phyloP scores from a whole-genome alignment of 345 rosid species.

The Odontarrhena argentea region DNA sequence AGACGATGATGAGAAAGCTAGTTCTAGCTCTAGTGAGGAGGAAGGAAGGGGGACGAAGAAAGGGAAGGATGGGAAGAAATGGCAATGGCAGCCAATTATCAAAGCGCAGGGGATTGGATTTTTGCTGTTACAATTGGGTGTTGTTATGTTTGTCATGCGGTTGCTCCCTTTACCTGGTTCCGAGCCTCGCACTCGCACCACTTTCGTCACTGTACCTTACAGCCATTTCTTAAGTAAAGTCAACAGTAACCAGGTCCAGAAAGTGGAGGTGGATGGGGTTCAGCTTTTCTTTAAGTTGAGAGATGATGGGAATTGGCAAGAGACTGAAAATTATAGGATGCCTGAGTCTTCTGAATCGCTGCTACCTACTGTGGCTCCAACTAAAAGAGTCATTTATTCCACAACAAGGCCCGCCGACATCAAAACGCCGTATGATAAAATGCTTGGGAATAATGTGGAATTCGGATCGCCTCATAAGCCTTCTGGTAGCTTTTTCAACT shows the following conservation, averaged over 20 bases:
- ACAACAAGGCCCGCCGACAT: conserved; percentile 82
- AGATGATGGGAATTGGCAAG: conserved; percentile 50
- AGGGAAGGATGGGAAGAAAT: conserved; percentile 60
- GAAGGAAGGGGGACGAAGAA: conserved; percentile 47
- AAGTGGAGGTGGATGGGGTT: conserved; percentile 90
- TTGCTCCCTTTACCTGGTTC: conserved; percentile 83
- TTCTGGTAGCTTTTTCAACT: conserved; percentile 77
- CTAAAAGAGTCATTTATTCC: conserved; percentile 68
- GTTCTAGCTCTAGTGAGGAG: conserved; percentile 47
- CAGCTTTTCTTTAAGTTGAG: conserved; percentile 81
- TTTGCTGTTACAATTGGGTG: conserved; percentile 72
- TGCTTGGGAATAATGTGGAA: conserved; percentile 87
- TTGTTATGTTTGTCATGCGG: conserved; percentile 81
- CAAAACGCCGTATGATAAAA: conserved; percentile 88
- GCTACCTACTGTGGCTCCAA: conserved; percentile 57
- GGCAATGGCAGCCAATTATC: conserved; percentile 83
- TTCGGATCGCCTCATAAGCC: conserved; percentile 91
- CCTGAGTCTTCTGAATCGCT: conserved; percentile 64
- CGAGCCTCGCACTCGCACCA: conserved; percentile 70
- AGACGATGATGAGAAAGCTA: conserved; percentile 59
- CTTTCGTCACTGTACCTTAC: conserved; percentile 72
- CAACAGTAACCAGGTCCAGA: conserved; percentile 64
- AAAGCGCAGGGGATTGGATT: conserved; percentile 80
- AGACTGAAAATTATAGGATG: conserved; percentile 41
- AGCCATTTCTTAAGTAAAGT: conserved; percentile 84